Percentiles rank a stretch among this genome's conserved stretches.
Evolutionary conservation across 306 rosid genomes (phyloP).

Genomic region (Pyrus communis): DNA sequence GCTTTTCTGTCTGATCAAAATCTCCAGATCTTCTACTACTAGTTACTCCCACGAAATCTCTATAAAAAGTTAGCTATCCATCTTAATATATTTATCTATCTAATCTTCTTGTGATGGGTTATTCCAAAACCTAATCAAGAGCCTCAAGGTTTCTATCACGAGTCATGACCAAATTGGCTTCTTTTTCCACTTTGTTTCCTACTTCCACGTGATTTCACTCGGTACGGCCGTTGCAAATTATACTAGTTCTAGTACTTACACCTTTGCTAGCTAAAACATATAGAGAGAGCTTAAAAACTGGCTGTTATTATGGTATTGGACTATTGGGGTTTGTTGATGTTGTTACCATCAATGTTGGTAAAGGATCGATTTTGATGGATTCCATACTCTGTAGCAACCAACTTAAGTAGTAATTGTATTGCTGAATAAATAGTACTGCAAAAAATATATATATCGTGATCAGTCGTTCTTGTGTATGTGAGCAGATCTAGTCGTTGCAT

Average conservation of each 20-base stretch:
- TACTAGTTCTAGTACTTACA: neutral
- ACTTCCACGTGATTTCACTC: conserved; percentile 59
- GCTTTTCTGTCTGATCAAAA: conserved; percentile 22
- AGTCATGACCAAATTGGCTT: conserved; percentile 48
- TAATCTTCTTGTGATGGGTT: conserved; percentile 8
- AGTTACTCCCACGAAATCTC: neutral
- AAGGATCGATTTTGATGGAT: conserved; percentile 40
- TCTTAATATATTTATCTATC: neutral
- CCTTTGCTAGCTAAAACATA: neutral
- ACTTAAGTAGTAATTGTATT: neutral
- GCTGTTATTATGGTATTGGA: conserved; percentile 14
- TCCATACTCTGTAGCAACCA: conserved; percentile 28
- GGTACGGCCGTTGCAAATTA: conserved; percentile 14
- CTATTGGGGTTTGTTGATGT: neutral
- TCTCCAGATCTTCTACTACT: conserved; percentile 19
- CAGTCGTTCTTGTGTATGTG: neutral
- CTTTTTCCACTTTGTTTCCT: conserved; percentile 12
- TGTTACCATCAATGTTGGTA: neutral
- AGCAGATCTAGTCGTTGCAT: neutral
- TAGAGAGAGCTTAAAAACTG: conserved; percentile 32
- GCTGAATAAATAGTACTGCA: neutral
- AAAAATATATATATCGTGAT: too few relatives aligned
- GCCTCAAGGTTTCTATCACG: conserved; percentile 41
- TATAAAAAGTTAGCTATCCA: conserved; percentile 17
- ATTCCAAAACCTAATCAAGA: conserved; percentile 22